Evolutionary conservation across 768 basidiomycete species (phyloP), one percentile per base, ranked within the genome.

Genomic region (Pisolithus tinctorius): DNA sequence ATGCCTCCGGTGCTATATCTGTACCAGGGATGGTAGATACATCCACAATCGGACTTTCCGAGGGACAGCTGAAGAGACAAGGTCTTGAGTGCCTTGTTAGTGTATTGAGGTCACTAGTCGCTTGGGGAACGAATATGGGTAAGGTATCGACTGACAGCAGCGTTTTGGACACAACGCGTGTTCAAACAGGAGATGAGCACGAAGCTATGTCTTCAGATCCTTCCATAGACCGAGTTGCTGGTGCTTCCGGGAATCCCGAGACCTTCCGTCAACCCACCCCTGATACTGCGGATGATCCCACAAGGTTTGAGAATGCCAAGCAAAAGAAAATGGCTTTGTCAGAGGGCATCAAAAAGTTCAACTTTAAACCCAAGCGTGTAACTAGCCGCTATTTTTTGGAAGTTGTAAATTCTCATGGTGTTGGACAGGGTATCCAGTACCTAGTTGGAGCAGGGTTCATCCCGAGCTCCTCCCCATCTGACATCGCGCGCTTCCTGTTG

Each of bases 291-390:
- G 96, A 98, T 61, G 95, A 98, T 65, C 95, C 95, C 1, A 84
- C 77, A 17, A 80, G 80, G 61, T 97, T 99, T 56, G 95, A 97
- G 72, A 93, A 80, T 54, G 96, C 93, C 10, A 97, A 96, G 66
- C 89, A 93, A 71, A 87, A 90, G 71, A 99, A 99, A 72, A 97
- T 91, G 31, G 94, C 88, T 0, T 68, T 98, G 27, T 71, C 93
- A 37, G 95, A 98, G 64, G 96, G 96, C 26, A 88, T 98, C 69
- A 93, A 88, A 68, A 93, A 92, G 69, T 99, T 99, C 70, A 97
- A 98, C 66, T 93, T 86, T 75, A 98, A 96, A 70, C 94, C 95
- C n/a, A 98, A 97, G 70, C 81, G 84, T 58, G 93, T 94, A 61
- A 43, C 84, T 69, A 2, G 2, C 34, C 37, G 36, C 6, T 13